phyloP scores from a whole-genome alignment of 495 filamentous ascomycete genomes.

The Penicillium salamii region DNA sequence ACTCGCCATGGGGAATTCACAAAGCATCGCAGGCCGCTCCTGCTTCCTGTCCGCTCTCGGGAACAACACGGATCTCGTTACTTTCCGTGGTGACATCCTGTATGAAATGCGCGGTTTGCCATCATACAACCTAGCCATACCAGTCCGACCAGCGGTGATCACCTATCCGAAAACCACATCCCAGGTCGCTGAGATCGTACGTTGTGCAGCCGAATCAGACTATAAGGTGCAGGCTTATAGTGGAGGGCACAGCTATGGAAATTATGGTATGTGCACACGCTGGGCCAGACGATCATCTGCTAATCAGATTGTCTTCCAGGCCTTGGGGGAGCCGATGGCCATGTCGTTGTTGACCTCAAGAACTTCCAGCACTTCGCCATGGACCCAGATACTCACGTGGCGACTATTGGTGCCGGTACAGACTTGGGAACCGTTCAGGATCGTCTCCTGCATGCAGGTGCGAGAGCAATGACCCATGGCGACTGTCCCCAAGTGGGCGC shows the following conservation, averaged over 20 bases:
- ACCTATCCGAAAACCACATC: conserved; percentile 54
- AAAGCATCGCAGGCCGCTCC: not conserved
- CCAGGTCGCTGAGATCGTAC: conserved; percentile 57
- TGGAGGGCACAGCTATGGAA: conserved; percentile 72
- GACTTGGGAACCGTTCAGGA: conserved; percentile 58
- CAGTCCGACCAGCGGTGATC: conserved; percentile 59
- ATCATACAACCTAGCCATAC: conserved; percentile 61
- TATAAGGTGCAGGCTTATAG: conserved; percentile 65
- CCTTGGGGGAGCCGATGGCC: conserved; percentile 41
- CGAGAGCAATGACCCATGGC: conserved; percentile 66
- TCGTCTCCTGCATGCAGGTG: conserved; percentile 56
- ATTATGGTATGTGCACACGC: conserved; percentile 31
- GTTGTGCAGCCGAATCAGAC: conserved; percentile 50
- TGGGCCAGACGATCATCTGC: conserved; percentile 6
- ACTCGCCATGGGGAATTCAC: conserved; percentile 11
- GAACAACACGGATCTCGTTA: conserved; percentile 13
- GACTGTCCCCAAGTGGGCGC: conserved; percentile 66
- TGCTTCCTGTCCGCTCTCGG: conserved; percentile 26
- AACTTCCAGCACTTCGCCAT: conserved; percentile 50
- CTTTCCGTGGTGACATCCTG: conserved; percentile 19
- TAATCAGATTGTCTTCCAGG: conserved; percentile 48
- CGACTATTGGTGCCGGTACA: conserved; percentile 64
- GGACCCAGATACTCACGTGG: conserved; percentile 53
- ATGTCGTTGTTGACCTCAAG: conserved; percentile 43
- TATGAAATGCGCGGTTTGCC: conserved; percentile 17